Conservation (phyloP, 2,329 filamentous ascomycete genomes). For the Colletotrichum sp. region DNA sequence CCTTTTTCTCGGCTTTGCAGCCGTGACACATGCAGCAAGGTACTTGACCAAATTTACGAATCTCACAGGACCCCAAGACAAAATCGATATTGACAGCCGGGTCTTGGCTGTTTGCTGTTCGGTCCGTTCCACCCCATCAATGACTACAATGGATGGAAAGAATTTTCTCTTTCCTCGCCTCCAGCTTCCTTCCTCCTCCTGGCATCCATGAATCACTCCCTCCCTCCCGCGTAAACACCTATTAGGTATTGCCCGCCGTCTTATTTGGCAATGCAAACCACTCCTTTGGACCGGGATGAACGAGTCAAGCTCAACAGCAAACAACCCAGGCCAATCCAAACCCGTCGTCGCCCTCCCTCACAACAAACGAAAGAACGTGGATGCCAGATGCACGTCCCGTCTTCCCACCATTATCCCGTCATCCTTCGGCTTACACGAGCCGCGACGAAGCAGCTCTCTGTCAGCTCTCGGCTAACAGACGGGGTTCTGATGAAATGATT, state of each 20-base stretch:
- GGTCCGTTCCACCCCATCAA: not conserved
- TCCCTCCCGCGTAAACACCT: not conserved
- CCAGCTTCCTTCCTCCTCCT: not conserved
- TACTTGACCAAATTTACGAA: not conserved
- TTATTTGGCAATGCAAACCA: conserved; percentile 2
- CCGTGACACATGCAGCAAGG: conserved; percentile 6
- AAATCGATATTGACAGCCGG: not conserved
- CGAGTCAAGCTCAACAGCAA: conserved; percentile 11
- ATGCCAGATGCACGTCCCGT: not conserved
- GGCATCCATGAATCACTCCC: not conserved
- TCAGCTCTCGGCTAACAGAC: conserved; percentile 3
- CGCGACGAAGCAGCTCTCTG: not conserved
- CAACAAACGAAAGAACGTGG: not conserved
- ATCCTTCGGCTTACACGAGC: conserved; percentile 1
- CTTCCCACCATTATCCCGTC: not conserved
- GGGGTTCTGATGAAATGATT: conserved; percentile 6
- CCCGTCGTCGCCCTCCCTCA: conserved; percentile 4
- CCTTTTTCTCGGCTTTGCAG: conserved; percentile 9
- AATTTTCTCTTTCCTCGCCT: not conserved
- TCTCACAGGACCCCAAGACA: not conserved
- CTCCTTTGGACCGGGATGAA: not conserved
- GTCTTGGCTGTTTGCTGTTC: not conserved
- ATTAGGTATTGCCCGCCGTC: not conserved
- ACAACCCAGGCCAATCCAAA: conserved; percentile 4
- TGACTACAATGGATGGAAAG: not conserved